Base-by-base conservation (phyloP, 306 rosid species). In the Citrullus amarus region DNA sequence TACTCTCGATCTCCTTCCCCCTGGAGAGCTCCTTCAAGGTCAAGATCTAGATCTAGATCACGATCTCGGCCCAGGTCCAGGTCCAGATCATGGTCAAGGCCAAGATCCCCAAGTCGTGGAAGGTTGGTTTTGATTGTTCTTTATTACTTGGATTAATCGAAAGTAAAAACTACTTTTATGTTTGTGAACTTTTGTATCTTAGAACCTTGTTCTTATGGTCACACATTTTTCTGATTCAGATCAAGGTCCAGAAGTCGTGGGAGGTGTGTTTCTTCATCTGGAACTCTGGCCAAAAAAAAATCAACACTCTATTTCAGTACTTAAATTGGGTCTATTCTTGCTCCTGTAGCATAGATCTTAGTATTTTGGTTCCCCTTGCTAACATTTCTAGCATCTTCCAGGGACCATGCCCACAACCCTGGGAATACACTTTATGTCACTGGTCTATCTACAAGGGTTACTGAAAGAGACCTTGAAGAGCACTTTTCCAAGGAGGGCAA, bases 401-500 rank as follows among this genome's bases (percentile, higher is more conserved):
- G 97, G 90, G 0, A 46, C 56, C 91, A 88, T 5, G 7, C 17
- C 58, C 61, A 54, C n/a, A 96, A 96, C 82, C 80, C 85, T 62
- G 99, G 99, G 75, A 86, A 78, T 87, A 88, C 99, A 15, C 98
- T 96, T 51, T 96, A 96, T 80, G 99, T 96, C 44, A 96, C 99
- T 62, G 99, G 99, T 46, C 86, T 96, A 53, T 92, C 98, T 66
- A 87, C 95, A 55, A 91, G 99, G 87, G 99, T 90, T 79, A 81
- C 98, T 38, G 91, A 96, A 82, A 92, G 95, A 82, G 93, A 88
- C 22, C 89, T 96, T 79, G 97, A 90, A 87, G 95, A 91, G 41
- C 99, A 96, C 82, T 96, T 96, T 80, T 82, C 96, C 14, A 96
- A 91, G 80, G 98, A 96, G 83, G 99, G 99, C 80, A 96, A 96